These are phyloP conservation scores for Mortierella sp. DNA, from an alignment of 371 early-diverging fungal species.

Conservation along the genomic window DNA sequence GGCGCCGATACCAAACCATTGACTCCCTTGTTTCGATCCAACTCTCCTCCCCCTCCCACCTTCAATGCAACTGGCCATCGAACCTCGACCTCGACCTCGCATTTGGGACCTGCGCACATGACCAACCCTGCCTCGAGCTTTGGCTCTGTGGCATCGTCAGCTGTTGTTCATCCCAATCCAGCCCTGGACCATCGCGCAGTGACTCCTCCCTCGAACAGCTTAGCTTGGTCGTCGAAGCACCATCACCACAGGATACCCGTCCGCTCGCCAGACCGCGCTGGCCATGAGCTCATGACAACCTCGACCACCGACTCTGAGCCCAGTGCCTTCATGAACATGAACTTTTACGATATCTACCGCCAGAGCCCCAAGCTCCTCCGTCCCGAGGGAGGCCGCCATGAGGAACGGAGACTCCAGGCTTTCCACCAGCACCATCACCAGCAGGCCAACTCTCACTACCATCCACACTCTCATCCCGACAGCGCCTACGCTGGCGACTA, in stretches of 20 bases:
- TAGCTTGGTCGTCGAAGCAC: constrained; percentile 31
- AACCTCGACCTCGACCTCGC: background rate
- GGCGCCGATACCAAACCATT: constrained; percentile 19
- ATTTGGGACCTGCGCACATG: constrained; percentile 12
- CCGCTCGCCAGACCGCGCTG: constrained; percentile 44
- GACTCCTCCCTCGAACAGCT: constrained; percentile 12
- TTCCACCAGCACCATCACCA: background rate
- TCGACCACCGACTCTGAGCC: constrained; percentile 26
- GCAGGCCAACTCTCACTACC: constrained; percentile 2
- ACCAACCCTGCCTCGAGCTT: constrained; percentile 11
- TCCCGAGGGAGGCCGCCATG: constrained; percentile 44
- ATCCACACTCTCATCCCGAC: background rate
- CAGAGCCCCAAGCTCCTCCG: constrained; percentile 35
- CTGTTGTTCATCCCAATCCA: background rate
- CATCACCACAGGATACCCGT: constrained; percentile 33
- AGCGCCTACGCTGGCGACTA: background rate
- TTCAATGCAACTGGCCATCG: background rate
- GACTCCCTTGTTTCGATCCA: constrained; percentile 27
- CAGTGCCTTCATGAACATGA: constrained; percentile 43
- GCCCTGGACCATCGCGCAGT: constrained; percentile 6
- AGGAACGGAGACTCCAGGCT: constrained; percentile 19
- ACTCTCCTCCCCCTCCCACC: constrained; percentile 12
- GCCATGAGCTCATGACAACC: constrained; percentile 38
- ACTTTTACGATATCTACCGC: constrained; percentile 39
- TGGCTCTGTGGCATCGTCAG: constrained; percentile 9